Conservation (phyloP, 805 yeast genomes). For the Ogataea kodamae region DNA sequence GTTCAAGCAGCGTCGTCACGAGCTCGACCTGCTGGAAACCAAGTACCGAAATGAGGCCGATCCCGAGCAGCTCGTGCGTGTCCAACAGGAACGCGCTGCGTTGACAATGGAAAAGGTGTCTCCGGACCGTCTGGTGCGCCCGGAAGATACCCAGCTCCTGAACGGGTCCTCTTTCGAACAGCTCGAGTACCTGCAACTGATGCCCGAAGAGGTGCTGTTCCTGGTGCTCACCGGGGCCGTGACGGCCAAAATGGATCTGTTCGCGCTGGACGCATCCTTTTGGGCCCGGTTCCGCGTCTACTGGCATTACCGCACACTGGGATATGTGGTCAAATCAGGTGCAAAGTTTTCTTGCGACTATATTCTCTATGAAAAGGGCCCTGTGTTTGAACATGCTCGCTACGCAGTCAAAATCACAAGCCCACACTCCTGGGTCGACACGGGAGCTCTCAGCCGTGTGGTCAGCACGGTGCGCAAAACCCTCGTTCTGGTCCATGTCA, state of each 20-base stretch:
- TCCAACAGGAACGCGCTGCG: slow-evolving; percentile 36
- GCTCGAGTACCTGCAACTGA: slow-evolving; percentile 59
- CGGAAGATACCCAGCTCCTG: slow-evolving; percentile 36
- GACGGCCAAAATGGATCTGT: neutral
- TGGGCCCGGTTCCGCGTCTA: slow-evolving; percentile 60
- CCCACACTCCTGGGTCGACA: slow-evolving; percentile 47
- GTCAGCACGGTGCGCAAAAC: slow-evolving; percentile 84
- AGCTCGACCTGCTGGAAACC: slow-evolving; percentile 48
- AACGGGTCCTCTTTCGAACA: slow-evolving; percentile 25
- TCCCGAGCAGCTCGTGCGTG: slow-evolving; percentile 29
- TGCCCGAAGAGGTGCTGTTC: slow-evolving; percentile 74
- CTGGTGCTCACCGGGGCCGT: slow-evolving; percentile 44
- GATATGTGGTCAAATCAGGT: slow-evolving; percentile 94
- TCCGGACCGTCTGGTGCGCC: slow-evolving; percentile 24
- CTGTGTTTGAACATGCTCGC: slow-evolving; percentile 94
- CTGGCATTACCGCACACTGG: slow-evolving; percentile 81
- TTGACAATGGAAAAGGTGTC: slow-evolving; percentile 19
- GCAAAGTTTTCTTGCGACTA: slow-evolving; percentile 89
- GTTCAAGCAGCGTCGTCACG: slow-evolving; percentile 67
- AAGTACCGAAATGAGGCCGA: slow-evolving; percentile 27
- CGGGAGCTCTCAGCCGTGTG: slow-evolving; percentile 71
- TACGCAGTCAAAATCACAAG: slow-evolving; percentile 47
- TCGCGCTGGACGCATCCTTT: slow-evolving; percentile 1
- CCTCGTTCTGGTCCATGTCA: slow-evolving; percentile 63
- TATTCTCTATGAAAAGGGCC: slow-evolving; percentile 83